These are phyloP conservation scores for Colletotrichum sansevieriae DNA, from an alignment of 2,329 filamentous ascomycete species.

Conservation along the genomic window DNA sequence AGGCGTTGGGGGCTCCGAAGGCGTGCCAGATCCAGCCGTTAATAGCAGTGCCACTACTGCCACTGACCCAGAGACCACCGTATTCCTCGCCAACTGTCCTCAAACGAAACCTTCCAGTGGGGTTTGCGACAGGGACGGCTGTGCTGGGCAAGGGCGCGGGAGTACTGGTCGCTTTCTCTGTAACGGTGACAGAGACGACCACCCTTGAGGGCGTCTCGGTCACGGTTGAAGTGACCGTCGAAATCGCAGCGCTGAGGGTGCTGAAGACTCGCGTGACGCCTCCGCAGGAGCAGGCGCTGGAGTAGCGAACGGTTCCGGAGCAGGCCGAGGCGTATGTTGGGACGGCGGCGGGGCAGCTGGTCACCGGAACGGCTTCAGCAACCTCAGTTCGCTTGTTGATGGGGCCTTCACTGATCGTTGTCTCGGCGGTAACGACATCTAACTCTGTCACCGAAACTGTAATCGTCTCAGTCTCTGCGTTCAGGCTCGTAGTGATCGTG, in stretches of 20 bases:
- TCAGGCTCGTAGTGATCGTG: not conserved
- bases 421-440: not conserved
- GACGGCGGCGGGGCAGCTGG: conserved; percentile 1
- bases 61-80: too few species aligned
- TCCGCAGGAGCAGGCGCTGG: conserved; percentile 48
- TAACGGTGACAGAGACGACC: not conserved
- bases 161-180: not conserved
- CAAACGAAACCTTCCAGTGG: too few species aligned
- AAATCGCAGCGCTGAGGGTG: conserved; percentile 6
- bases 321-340: conserved; percentile 46
- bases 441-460: not conserved
- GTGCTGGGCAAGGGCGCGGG: too few species aligned
- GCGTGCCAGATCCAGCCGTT: too few species aligned
- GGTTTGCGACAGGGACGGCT: too few species aligned
- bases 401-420: not conserved
- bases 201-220: not conserved
- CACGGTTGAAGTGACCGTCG: conserved; percentile 3
- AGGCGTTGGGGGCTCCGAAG: not conserved
- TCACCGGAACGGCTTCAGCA: not conserved
- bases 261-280: conserved; percentile 43
- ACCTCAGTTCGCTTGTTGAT: not conserved
- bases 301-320: conserved; percentile 42
- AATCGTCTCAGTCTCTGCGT: not conserved
- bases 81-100: too few species aligned
- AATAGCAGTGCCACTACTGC: too few species aligned